Evolutionary conservation across 495 filamentous ascomycete species (phyloP).

Genomic region (Penicillium ochrochloron): DNA sequence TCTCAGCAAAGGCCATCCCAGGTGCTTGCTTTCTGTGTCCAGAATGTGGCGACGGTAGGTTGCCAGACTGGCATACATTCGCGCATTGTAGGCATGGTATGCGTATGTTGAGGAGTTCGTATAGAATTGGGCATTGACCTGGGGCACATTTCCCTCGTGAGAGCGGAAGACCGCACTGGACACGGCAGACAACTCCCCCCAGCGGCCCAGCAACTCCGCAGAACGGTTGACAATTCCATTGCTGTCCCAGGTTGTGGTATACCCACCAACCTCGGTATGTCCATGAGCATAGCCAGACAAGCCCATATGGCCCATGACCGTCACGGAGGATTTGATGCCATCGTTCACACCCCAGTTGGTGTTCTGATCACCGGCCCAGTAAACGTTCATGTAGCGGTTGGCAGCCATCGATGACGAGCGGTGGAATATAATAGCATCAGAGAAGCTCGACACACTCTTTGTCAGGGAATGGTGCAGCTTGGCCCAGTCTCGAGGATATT

Average conservation of each 20-base stretch:
- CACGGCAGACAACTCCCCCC: conserved; percentile 32
- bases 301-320: conserved; percentile 34
- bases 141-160: conserved; percentile 33
- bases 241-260: conserved; percentile 30
- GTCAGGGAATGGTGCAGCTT: conserved; percentile 29
- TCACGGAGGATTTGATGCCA: conserved; percentile 33
- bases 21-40: conserved; percentile 30
- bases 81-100: conserved; percentile 31
- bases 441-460: conserved; percentile 23
- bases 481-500: conserved; percentile 33
- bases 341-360: conserved; percentile 36
- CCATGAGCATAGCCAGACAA: conserved; percentile 33
- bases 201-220: conserved; percentile 31
- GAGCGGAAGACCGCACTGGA: conserved; percentile 32
- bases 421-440: conserved; percentile 31
- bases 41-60: conserved; percentile 28
- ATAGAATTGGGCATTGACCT: conserved; percentile 33
- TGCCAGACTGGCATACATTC: conserved; percentile 31
- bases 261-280: conserved; percentile 32
- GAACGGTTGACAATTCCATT: conserved; percentile 29
- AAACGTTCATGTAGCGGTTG: conserved; percentile 33
- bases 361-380: conserved; percentile 34
- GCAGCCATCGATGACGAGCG: conserved; percentile 27
- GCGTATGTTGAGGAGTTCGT: conserved; percentile 28
- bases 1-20: conserved; percentile 32